These are phyloP conservation scores for Lophiotrema nucula DNA, from an alignment of 495 filamentous ascomycete species.

Conservation along the genomic window DNA sequence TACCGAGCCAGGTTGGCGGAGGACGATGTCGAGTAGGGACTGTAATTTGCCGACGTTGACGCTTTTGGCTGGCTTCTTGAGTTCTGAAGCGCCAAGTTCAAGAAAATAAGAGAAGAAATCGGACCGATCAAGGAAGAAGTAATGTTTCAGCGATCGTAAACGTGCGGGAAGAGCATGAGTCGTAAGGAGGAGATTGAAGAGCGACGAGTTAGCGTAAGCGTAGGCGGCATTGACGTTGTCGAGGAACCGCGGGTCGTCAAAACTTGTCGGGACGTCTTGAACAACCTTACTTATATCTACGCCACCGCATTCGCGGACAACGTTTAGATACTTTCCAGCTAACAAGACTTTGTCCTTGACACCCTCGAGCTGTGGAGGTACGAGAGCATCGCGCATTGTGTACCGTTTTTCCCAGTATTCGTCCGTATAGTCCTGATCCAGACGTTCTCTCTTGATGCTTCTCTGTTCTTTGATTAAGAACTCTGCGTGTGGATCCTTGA, in stretches of 20 bases:
- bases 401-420: constrained; percentile 99
- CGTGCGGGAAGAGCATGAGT: constrained; percentile 86
- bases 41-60: constrained; percentile 93
- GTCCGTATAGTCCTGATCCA: constrained; percentile 96
- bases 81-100: constrained; percentile 80
- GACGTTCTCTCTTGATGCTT: constrained; percentile 83
- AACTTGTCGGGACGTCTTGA: constrained; percentile 82
- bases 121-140: constrained; percentile 96
- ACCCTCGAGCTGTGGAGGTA: constrained; percentile 87
- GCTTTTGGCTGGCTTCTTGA: constrained; percentile 78
- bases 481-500: constrained; percentile 89
- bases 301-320: constrained; percentile 93
- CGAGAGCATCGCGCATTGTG: constrained; percentile 83
- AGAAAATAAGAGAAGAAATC: constrained; percentile 98
- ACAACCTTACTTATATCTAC: constrained; percentile 91
- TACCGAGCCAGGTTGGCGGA: constrained; percentile 91
- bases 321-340: constrained; percentile 96
- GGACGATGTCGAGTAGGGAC: constrained; percentile 87
- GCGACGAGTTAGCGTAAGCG: constrained; percentile 88
- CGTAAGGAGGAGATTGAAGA: constrained; percentile 88
- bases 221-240: constrained; percentile 96
- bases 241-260: constrained; percentile 75
- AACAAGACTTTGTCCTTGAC: constrained; percentile 93
- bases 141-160: constrained; percentile 89
- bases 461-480: constrained; percentile 95